Evolutionary conservation across 2,329 filamentous ascomycete species (phyloP).

Genomic region (Stemphylium lycopersici): DNA sequence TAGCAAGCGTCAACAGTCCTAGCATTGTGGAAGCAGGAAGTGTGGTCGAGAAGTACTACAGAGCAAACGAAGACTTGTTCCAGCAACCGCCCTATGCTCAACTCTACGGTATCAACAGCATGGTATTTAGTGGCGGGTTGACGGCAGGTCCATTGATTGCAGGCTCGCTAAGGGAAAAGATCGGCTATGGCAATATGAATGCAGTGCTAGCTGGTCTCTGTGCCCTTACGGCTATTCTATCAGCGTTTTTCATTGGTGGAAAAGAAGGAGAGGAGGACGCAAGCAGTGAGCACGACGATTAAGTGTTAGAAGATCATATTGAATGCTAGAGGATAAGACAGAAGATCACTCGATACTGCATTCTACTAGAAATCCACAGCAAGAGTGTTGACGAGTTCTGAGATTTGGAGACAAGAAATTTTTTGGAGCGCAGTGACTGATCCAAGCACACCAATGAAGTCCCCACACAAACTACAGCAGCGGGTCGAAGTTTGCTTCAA

Average conservation of each 20-base stretch:
- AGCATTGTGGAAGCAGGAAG: constrained; percentile 63
- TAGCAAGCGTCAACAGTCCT: constrained; percentile 61
- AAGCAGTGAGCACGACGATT: not conserved
- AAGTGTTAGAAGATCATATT: not conserved
- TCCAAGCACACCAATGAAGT: no score
- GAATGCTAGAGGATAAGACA: no score
- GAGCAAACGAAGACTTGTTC: constrained; percentile 62
- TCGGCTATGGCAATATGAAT: constrained; percentile 67
- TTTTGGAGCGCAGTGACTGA: no score
- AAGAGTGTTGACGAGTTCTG: no score
- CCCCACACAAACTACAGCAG: no score
- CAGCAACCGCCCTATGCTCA: constrained; percentile 67
- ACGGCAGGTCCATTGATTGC: constrained; percentile 65
- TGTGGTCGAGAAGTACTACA: constrained; percentile 62
- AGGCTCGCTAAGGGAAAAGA: constrained; percentile 56
- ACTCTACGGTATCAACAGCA: constrained; percentile 68
- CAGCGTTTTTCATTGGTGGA: constrained; percentile 54
- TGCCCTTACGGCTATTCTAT: constrained; percentile 52
- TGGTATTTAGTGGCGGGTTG: constrained; percentile 66
- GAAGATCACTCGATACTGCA: no score
- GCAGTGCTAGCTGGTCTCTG: constrained; percentile 56
- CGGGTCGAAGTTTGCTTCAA: no score
- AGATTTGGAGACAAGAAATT: no score
- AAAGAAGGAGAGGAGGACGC: not conserved
- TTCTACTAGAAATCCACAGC: no score